Evolutionary conservation across 208 protist species (phyloP).

Genomic region (Wallacemonas rigidus): DNA sequence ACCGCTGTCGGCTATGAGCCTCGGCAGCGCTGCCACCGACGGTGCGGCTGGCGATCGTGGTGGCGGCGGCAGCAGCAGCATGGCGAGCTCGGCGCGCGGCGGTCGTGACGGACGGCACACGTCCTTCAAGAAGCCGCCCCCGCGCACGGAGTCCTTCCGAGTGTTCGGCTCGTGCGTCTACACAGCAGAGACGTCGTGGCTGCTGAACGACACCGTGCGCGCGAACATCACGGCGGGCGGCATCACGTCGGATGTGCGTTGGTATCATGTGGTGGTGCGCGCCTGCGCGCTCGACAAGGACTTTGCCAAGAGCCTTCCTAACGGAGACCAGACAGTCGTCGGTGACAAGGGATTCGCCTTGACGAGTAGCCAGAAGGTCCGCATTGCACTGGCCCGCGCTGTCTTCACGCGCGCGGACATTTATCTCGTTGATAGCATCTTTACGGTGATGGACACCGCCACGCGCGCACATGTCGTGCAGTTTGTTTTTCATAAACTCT

Average conservation of each 20-base stretch:
- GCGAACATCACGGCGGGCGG: conserved; percentile 92
- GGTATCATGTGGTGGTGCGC: conserved; percentile 65
- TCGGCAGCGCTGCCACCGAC: background rate
- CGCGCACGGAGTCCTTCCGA: conserved; percentile 53
- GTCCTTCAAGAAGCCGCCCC: background rate
- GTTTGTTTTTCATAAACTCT: conserved; percentile 68
- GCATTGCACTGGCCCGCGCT: conserved; percentile 80
- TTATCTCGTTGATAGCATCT: conserved; percentile 90
- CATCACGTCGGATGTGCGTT: conserved; percentile 33
- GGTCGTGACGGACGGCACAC: background rate
- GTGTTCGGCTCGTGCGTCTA: conserved; percentile 74
- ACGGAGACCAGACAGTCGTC: conserved; percentile 87
- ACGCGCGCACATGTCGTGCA: conserved; percentile 64
- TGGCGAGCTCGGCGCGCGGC: conserved; percentile 19
- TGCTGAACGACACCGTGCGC: conserved; percentile 90
- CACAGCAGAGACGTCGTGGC: conserved; percentile 84
- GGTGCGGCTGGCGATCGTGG: background rate
- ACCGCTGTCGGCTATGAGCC: background rate
- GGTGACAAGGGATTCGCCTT: conserved; percentile 74
- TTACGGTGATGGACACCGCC: conserved; percentile 85
- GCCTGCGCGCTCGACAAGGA: conserved; percentile 82
- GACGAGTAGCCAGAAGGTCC: conserved; percentile 71
- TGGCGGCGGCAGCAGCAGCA: conserved; percentile 16
- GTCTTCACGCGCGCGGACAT: conserved; percentile 81
- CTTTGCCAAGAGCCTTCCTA: conserved; percentile 51